A percentile compares a stretch with the other conserved stretches of the same genome.
Evolutionary conservation across 306 rosid species (phyloP).

Genomic region (Acacia confusa): DNA sequence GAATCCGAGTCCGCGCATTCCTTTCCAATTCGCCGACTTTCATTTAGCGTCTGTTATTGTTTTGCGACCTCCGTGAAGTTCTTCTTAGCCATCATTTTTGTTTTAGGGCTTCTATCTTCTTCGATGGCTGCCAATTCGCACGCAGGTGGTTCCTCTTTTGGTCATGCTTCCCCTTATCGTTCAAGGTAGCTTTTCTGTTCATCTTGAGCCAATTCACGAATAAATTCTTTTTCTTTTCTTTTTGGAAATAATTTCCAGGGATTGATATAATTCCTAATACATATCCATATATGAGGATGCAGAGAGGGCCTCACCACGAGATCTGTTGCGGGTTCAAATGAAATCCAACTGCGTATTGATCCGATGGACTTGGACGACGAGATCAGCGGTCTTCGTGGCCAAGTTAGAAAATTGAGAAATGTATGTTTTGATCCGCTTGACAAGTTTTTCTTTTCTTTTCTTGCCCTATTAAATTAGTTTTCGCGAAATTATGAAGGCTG

Average conservation of each 20-base stretch:
- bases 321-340: conserved; percentile 59
- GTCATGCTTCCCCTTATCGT: conserved; percentile 64
- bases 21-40: background rate
- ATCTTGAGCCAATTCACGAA: background rate
- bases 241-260: background rate
- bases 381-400: conserved; percentile 74
- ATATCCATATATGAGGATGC: conserved; percentile 24
- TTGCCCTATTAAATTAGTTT: background rate
- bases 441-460: background rate
- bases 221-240: background rate
- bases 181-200: conserved; percentile 50
- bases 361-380: conserved; percentile 87
- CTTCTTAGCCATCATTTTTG: background rate
- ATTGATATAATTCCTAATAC: background rate
- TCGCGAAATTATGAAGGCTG: background rate
- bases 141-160: conserved; percentile 44
- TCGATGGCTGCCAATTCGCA: conserved; percentile 62
- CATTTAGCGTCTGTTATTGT: background rate
- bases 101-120: conserved; percentile 26
- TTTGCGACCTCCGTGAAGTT: background rate
- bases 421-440: conserved; percentile 38
- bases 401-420: conserved; percentile 74
- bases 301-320: conserved; percentile 86
- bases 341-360: conserved; percentile 90
- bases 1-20: background rate